Evolutionary conservation across 208 protist genomes (phyloP).

Genomic region (Acanthamoeba healyi): DNA sequence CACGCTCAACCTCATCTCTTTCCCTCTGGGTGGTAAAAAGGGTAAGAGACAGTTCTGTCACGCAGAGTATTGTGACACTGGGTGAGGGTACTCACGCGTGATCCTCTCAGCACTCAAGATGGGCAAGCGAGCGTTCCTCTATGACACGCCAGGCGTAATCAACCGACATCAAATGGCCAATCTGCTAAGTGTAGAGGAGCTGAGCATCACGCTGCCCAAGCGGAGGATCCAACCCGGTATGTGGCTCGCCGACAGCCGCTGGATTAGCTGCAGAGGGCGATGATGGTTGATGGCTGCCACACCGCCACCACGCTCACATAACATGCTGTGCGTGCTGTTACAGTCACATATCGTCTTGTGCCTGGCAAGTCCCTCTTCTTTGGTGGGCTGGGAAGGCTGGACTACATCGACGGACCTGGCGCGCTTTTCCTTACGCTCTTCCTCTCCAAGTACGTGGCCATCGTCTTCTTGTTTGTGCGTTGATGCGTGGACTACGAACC

Average conservation of each 20-base stretch:
- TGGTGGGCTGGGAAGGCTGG: slow-evolving; percentile 77
- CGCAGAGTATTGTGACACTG: neutral
- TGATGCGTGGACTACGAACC: no score
- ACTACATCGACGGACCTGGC: slow-evolving; percentile 67
- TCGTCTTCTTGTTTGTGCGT: no score
- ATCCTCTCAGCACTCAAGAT: neutral
- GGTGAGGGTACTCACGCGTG: neutral
- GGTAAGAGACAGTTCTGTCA: neutral
- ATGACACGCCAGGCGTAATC: slow-evolving; percentile 81
- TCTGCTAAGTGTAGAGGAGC: slow-evolving; percentile 64
- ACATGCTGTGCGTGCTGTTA: neutral
- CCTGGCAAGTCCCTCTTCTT: slow-evolving; percentile 76
- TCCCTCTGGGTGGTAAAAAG: slow-evolving; percentile 76
- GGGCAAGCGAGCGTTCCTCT: slow-evolving; percentile 67
- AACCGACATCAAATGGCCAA: slow-evolving; percentile 81
- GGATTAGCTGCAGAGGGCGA: no score
- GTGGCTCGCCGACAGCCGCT: no score
- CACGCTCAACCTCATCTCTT: slow-evolving; percentile 80
- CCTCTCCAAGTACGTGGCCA: slow-evolving; percentile 23
- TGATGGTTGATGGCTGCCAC: no score
- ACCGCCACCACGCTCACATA: no score
- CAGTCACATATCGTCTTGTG: slow-evolving; percentile 69
- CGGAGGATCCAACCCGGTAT: slow-evolving; percentile 73
- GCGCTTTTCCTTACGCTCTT: slow-evolving; percentile 49
- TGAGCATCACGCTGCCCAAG: slow-evolving; percentile 70